Conservation (phyloP, 2,329 filamentous ascomycete genomes). For the Hymenoscyphus albidus region DNA sequence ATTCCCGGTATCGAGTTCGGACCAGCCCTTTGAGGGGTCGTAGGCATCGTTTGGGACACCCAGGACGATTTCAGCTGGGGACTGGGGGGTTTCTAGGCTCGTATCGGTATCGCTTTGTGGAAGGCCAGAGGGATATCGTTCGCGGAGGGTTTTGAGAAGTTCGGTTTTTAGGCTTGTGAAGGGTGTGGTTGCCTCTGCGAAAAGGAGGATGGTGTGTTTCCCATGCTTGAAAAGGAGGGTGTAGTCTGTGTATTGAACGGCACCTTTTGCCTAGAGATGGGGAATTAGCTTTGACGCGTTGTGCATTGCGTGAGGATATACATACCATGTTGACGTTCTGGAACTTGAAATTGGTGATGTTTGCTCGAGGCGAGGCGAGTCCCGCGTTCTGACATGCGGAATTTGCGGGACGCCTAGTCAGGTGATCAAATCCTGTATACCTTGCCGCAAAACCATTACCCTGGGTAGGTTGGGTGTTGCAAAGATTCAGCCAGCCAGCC, state of each 20-base stretch:
- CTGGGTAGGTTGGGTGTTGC: not conserved
- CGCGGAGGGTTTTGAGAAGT: constrained; percentile 54
- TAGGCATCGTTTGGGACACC: constrained; percentile 45
- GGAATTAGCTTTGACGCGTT: not conserved
- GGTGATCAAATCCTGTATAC: not conserved
- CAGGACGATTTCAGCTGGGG: constrained; percentile 41
- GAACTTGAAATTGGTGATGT: not conserved
- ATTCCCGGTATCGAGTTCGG: constrained; percentile 36
- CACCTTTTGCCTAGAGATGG: constrained; percentile 14
- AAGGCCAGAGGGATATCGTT: constrained; percentile 54
- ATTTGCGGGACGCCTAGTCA: constrained; percentile 3
- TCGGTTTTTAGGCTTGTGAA: constrained; percentile 55
- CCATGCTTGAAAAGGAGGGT: constrained; percentile 72
- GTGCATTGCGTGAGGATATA: not conserved
- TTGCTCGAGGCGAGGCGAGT: not conserved
- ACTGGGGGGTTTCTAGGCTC: constrained; percentile 38
- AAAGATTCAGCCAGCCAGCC: constrained; percentile 1
- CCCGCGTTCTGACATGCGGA: not conserved
- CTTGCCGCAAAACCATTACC: not conserved
- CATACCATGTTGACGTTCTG: constrained; percentile 1
- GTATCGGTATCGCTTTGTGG: constrained; percentile 32
- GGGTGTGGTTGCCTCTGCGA: constrained; percentile 54
- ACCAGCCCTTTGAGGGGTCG: constrained; percentile 48
- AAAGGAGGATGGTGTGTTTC: constrained; percentile 66
- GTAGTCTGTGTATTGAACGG: constrained; percentile 46